Evolutionary conservation across 2,329 filamentous ascomycete genomes (phyloP).

Genomic region (Hymenoscyphus fraxineus): DNA sequence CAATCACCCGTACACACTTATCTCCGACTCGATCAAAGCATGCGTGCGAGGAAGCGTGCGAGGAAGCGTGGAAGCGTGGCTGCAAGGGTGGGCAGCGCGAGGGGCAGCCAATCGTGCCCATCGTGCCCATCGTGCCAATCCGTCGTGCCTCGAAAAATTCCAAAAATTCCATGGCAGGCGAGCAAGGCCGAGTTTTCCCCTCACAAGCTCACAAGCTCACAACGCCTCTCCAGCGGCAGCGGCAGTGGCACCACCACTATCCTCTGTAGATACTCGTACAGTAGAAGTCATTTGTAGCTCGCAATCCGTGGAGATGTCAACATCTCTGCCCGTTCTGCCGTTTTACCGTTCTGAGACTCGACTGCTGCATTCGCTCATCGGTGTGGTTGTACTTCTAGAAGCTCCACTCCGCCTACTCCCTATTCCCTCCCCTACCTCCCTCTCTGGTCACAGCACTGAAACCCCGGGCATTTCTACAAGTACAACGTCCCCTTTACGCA

Average conservation of each 20-base stretch:
- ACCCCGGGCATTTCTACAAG: neutral
- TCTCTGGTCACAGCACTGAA: neutral
- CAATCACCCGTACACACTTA: neutral
- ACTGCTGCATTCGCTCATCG: neutral
- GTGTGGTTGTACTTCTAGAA: no score
- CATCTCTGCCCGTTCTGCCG: neutral
- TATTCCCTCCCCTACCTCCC: neutral
- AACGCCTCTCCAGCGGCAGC: neutral
- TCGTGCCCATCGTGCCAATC: neutral
- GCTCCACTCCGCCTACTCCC: no score
- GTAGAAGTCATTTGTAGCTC: no score
- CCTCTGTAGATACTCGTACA: no score
- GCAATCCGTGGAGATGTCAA: neutral
- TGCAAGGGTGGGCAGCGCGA: neutral
- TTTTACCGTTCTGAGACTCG: no score
- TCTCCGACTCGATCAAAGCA: neutral
- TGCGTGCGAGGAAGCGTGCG: no score
- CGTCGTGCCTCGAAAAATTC: neutral
- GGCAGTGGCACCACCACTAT: no score
- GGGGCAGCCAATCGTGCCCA: neutral
- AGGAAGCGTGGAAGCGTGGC: neutral
- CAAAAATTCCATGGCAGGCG: neutral
- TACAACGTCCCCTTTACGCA: neutral
- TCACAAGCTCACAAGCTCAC: neutral
- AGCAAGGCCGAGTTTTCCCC: neutral